Percentiles rank a stretch among this genome's conserved stretches.
phyloP scores from a whole-genome alignment of 768 basidiomycete genomes.

The Lanmaoa pseudosensibilis region DNA sequence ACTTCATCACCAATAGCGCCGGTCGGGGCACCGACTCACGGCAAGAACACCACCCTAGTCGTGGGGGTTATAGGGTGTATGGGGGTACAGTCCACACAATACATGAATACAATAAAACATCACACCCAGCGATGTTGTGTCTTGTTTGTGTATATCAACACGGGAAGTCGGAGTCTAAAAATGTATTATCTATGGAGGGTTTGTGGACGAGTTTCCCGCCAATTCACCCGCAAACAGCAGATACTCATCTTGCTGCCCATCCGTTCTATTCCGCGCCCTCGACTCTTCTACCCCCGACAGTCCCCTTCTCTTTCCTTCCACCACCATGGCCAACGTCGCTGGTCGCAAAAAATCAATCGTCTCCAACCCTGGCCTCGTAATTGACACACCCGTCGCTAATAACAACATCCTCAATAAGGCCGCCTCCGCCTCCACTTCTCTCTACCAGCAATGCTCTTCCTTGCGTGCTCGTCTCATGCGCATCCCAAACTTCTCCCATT shows the following conservation, averaged over 20 bases:
- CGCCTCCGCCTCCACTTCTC: slow-evolving; percentile 82
- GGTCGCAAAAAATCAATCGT: slow-evolving; percentile 81
- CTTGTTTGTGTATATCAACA: slow-evolving; percentile 33
- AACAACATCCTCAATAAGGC: slow-evolving; percentile 91
- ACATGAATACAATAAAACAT: not conserved
- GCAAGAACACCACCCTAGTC: too few relatives aligned
- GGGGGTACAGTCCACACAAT: too few relatives aligned
- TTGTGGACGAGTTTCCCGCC: slow-evolving; percentile 10
- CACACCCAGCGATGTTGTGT: slow-evolving; percentile 10
- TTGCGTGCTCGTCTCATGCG: slow-evolving; percentile 76
- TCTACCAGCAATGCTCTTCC: slow-evolving; percentile 89
- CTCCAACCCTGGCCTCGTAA: slow-evolving; percentile 60
- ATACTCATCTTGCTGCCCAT: slow-evolving; percentile 4
- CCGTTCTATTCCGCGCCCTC: not conserved
- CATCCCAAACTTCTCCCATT: slow-evolving; percentile 69
- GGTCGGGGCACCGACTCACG: not conserved
- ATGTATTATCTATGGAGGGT: slow-evolving; percentile 30
- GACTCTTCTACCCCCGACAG: not conserved
- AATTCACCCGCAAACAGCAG: slow-evolving; percentile 10
- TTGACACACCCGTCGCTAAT: slow-evolving; percentile 73
- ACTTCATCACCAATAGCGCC: not conserved
- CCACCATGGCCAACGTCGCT: slow-evolving; percentile 54
- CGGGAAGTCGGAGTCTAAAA: slow-evolving; percentile 30
- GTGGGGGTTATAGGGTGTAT: not conserved
- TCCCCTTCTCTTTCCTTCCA: slow-evolving; percentile 7